Evolutionary conservation across 2,329 filamentous ascomycete genomes (phyloP).

Genomic region (Colletotrichum sp.): DNA sequence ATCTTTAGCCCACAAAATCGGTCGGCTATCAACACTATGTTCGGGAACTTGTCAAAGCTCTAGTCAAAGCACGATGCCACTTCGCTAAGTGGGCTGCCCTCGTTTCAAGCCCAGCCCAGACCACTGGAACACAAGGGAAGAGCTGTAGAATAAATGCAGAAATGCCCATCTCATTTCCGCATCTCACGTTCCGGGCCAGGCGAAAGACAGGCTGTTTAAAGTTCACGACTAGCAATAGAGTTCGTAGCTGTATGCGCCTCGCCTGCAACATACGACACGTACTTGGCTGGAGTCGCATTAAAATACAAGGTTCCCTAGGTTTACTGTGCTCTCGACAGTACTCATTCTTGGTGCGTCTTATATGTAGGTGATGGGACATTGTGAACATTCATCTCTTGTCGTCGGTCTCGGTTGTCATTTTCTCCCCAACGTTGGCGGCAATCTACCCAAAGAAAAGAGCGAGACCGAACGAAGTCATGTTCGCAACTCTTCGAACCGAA

Average conservation of each 20-base stretch:
- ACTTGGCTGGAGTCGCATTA: not conserved
- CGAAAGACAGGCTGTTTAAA: not conserved
- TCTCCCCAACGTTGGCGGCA: not conserved
- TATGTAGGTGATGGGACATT: not conserved
- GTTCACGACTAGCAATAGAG: not conserved
- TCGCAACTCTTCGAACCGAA: slow-evolving; percentile 4
- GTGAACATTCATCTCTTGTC: not conserved
- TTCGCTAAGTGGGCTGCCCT: not conserved
- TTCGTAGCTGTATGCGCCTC: not conserved
- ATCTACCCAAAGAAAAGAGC: not conserved
- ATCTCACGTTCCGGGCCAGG: not conserved
- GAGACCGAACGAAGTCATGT: not conserved
- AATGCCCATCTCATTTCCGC: not conserved
- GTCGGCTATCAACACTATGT: not conserved
- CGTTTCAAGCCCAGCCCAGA: not conserved
- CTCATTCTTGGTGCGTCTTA: not conserved
- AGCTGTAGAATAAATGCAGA: not conserved
- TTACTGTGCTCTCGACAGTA: not conserved
- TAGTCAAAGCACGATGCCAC: not conserved
- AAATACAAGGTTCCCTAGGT: not conserved
- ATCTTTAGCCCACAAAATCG: not conserved
- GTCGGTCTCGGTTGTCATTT: not conserved
- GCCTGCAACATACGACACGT: not conserved
- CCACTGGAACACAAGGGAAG: not conserved
- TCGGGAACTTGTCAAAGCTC: not conserved